Base-by-base conservation (phyloP, 148 eudicot species). In the Oxyria digyna region DNA sequence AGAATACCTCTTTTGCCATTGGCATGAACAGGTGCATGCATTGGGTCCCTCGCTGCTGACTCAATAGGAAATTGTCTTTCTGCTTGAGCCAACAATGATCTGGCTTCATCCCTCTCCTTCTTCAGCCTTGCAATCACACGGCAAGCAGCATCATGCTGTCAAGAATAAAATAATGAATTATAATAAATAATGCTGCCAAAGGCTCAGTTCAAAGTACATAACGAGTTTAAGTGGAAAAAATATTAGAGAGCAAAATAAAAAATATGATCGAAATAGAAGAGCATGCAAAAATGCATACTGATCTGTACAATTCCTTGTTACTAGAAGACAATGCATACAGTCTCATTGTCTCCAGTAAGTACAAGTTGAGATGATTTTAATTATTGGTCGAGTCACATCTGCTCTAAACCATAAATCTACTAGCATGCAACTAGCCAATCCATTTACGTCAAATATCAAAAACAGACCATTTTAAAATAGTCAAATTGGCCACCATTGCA, bases 121-220 rank as follows among this genome's bases (percentile, higher is more conserved):
- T 88, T 94, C 46, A 94, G 81, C 82, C 99, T 94, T 71, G 97
- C 96, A 76, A 90, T 94, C 48, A 94, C 99, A 83, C 99, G 96
- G 81, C 99, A 90, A 63, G 99, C 99, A 21, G 99, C 97, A 87
- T 94, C 99, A 85, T 94, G 99, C 99, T 94, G 91, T 63, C 72
- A 70, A 71, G 49, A 55, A 78, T 46, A 4, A 7, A 52, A 6
- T 0, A 17, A 67, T 17, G 50, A 13, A 45, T 38, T 11, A 8
- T 42, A 38, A 37, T 29, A 27, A 59, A 31, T 26, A 18, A 33
- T 55, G 4, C 33, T 33, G 26, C 32, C 17, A 26, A 15, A 57
- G 17, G 13, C 13, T 12, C 63, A 26, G 13, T 27, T 27, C 3
- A 0, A 26, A n/a, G n/a, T n/a, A n/a, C n/a, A n/a, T n/a, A n/a